Base-by-base conservation (phyloP, 164 flowering plant species). In the Chloranthus sessilifolius region DNA sequence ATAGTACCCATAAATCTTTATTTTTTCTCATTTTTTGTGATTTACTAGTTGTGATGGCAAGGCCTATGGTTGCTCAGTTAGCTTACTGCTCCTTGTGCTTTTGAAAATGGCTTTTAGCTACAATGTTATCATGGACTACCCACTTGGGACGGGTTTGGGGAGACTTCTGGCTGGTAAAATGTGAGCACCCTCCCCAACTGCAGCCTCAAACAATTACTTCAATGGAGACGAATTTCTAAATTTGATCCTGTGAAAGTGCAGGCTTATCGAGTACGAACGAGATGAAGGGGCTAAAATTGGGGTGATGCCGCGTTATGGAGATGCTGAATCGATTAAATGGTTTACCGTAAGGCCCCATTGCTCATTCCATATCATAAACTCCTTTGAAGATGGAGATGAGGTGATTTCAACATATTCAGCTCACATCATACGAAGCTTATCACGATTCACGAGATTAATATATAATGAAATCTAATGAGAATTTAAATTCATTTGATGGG, bases 301-400 rank as follows among this genome's bases (percentile, higher is more conserved):
- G 15, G 47, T 58, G 22, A 58, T 58, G 55, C 56, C 35, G 4
- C 46, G 56, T 5, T 52, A 52, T 38, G 56, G 56, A 6, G 46
- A 52, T 29, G 44, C 40, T 3, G 49, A 50, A 8, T 58, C 62
- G 8, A 8, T 50, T 0, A 15, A 10, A 14, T 58, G 62, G 62
- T 58, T 58, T 8, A 10, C 23, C 15, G 48, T 58, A 19, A 30
- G 42, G 26, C 22, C 33, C 6, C 56, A 42, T 30, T 58, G 55
- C 31, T 23, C 62, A n/a, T 58, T 49, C n/a, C 62, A 58, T 48
- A 30, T 58, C 27, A 47, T 56, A 17, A 46, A 56, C n/a, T 47
- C 27, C 7, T 56, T 47, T 25, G 60, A 56, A 46, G 60, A 58
- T 9, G 62, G 55, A 15, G 55, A 41, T n/a, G 55, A 58, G 55